Evolutionary conservation across 345 rosid genomes (phyloP).

Genomic region (Melaleuca alternifolia): DNA sequence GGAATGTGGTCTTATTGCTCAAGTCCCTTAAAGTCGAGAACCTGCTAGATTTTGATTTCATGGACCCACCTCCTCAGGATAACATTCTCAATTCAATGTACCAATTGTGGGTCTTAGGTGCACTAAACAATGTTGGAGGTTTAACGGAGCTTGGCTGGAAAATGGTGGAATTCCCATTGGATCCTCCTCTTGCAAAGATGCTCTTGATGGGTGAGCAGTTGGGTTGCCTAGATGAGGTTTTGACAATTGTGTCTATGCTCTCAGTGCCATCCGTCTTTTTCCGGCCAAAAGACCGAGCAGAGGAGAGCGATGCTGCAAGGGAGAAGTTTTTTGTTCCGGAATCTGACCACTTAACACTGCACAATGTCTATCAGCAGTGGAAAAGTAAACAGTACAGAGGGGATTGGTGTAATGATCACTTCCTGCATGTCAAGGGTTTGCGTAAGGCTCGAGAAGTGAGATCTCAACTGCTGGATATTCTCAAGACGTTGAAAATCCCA

Average conservation of each 20-base stretch:
- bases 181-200: slow-evolving; percentile 99
- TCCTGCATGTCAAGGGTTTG: slow-evolving; percentile 75
- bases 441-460: slow-evolving; percentile 89
- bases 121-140: slow-evolving; percentile 81
- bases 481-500: slow-evolving; percentile 73
- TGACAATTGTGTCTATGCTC: slow-evolving; percentile 97
- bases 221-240: slow-evolving; percentile 75
- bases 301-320: slow-evolving; percentile 91
- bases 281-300: slow-evolving; percentile 91
- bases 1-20: slow-evolving; percentile 84
- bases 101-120: slow-evolving; percentile 97
- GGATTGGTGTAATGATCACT: slow-evolving; percentile 91
- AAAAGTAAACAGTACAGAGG: slow-evolving; percentile 90
- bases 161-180: slow-evolving; percentile 98
- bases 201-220: slow-evolving; percentile 85
- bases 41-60: slow-evolving; percentile 89
- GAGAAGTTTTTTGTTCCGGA: slow-evolving; percentile 91
- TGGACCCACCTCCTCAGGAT: slow-evolving; percentile 99
- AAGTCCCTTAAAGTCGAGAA: slow-evolving; percentile 88
- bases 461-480: slow-evolving; percentile 90
- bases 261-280: slow-evolving; percentile 97
- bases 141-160: slow-evolving; percentile 93
- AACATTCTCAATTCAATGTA: slow-evolving; percentile 98
- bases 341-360: slow-evolving; percentile 82
- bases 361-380: slow-evolving; percentile 91